These are phyloP conservation scores for Eucalyptus rudis DNA, from an alignment of 345 rosid species.

Conservation along the genomic window DNA sequence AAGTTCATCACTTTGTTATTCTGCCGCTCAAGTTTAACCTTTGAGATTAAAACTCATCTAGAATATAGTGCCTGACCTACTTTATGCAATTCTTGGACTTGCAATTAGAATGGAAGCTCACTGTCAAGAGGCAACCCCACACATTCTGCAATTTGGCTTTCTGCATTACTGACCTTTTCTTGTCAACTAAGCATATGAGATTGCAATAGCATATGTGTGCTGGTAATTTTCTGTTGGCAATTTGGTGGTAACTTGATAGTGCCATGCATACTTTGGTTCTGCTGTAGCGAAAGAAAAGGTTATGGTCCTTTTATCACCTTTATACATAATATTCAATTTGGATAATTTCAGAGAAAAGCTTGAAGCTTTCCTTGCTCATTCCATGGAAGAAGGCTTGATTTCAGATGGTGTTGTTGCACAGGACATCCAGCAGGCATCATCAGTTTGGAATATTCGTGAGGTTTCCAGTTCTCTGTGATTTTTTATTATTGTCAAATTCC, in stretches of 20 bases:
- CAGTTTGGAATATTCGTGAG: constrained; percentile 95
- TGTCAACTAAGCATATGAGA: background rate
- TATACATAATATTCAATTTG: background rate
- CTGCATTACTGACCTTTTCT: background rate
- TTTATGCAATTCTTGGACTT: background rate
- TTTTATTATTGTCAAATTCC: background rate
- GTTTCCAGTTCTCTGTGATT: constrained; percentile 11
- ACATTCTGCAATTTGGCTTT: background rate
- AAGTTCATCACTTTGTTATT: background rate
- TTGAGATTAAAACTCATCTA: background rate
- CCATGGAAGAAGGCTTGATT: constrained; percentile 77
- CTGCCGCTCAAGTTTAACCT: background rate
- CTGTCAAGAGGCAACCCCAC: background rate
- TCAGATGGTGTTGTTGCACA: constrained; percentile 93
- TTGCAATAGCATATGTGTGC: background rate
- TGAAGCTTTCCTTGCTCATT: constrained; percentile 66
- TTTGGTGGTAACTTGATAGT: background rate
- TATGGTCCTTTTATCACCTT: background rate
- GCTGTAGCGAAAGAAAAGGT: background rate
- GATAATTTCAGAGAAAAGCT: constrained; percentile 65
- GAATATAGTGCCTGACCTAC: background rate
- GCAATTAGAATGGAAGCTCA: background rate
- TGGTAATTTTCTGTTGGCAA: background rate
- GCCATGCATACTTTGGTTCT: background rate
- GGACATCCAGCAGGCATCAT: constrained; percentile 81